phyloP scores from a whole-genome alignment of 78 protist genomes.

The Chrysochromulina tobinii region DNA sequence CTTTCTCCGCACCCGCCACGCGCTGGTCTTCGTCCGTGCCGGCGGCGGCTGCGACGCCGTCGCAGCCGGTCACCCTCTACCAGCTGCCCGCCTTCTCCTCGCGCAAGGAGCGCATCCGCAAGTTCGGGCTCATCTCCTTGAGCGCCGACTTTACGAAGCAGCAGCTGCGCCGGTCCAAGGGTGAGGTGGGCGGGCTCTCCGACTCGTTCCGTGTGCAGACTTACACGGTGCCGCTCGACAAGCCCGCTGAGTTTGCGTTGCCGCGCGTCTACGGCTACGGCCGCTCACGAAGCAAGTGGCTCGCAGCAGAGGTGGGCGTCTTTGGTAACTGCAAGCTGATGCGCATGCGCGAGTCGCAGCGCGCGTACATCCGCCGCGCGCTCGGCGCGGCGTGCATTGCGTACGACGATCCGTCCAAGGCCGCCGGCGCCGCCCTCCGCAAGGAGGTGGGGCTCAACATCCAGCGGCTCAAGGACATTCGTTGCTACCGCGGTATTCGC shows the following conservation, averaged over 20 bases:
- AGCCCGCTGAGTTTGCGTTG: background rate
- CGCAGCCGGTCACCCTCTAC: too few relatives aligned
- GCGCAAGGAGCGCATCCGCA: too few relatives aligned
- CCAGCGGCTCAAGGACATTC: background rate
- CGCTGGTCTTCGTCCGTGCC: too few relatives aligned
- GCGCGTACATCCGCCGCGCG: background rate
- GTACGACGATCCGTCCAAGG: background rate
- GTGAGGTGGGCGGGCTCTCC: too few relatives aligned
- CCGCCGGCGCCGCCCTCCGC: background rate
- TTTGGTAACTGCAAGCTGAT: background rate
- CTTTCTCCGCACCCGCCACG: too few relatives aligned
- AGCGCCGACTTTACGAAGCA: too few relatives aligned
- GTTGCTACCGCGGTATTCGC: constrained; percentile 4
- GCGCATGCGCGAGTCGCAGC: constrained; percentile 12
- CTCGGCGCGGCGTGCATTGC: background rate
- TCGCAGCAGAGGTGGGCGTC: background rate
- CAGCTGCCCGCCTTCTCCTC: too few relatives aligned
- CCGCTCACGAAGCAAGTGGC: background rate
- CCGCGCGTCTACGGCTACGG: background rate
- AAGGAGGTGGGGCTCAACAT: constrained; percentile 4
- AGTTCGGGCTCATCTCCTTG: too few relatives aligned
- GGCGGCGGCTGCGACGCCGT: too few relatives aligned
- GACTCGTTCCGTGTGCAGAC: background rate
- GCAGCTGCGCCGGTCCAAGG: too few relatives aligned
- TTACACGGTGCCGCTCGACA: background rate